Conservation (phyloP, 1,139 yeast species). For the Yamadazyma blattariae region DNA sequence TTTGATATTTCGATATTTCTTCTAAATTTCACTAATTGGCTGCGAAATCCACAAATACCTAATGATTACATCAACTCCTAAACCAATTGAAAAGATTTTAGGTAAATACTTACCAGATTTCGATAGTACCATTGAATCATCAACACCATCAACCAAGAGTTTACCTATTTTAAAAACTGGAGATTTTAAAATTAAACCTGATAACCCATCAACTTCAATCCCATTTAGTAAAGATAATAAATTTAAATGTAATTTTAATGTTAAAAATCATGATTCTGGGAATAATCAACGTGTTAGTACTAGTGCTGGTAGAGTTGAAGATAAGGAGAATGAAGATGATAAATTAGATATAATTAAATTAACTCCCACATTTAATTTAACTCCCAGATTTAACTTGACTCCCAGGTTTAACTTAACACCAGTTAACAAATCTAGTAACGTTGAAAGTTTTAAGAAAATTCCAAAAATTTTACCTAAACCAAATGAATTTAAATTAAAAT, state of each 20-base stretch:
- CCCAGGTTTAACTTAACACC: too few relatives aligned
- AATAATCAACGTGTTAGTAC: too few relatives aligned
- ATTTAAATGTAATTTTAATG: neutral
- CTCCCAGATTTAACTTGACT: neutral
- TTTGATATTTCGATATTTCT: too few relatives aligned
- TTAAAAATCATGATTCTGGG: neutral
- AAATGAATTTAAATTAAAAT: neutral
- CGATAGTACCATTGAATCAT: neutral
- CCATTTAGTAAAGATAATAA: too few relatives aligned
- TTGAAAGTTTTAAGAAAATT: neutral
- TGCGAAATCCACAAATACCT: conserved; percentile 3
- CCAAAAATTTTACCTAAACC: neutral
- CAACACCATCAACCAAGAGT: neutral
- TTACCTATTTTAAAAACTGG: neutral
- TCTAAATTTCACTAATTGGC: too few relatives aligned
- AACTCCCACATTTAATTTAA: conserved; percentile 2
- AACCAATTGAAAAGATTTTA: neutral
- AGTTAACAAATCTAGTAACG: neutral
- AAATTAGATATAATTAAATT: conserved; percentile 1
- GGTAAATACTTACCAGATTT: neutral
- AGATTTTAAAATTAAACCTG: neutral
- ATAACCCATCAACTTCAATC: neutral
- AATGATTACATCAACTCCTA: conserved; percentile 6
- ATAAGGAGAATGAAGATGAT: neutral
- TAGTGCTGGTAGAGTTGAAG: too few relatives aligned